phyloP scores from a whole-genome alignment of 345 rosid species.

The Hibiscus trionum region DNA sequence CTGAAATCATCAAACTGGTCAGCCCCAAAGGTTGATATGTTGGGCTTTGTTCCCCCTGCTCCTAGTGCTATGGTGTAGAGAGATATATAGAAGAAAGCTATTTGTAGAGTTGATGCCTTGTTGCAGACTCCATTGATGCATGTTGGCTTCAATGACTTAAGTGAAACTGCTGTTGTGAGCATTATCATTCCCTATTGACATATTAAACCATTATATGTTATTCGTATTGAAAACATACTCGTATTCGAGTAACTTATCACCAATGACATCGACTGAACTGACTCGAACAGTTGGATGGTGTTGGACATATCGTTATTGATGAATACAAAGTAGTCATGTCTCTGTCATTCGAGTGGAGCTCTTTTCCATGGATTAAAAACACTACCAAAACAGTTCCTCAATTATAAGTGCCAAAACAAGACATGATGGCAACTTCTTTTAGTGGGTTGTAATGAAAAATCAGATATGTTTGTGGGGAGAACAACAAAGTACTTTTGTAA shows the following conservation, averaged over 20 bases:
- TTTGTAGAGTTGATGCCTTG: conserved; percentile 62
- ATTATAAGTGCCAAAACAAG: conserved; percentile 9
- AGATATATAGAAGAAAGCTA: conserved; percentile 59
- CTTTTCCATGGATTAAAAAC: no score
- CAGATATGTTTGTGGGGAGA: conserved; percentile 12
- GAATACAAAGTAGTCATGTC: no score
- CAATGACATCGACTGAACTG: no score
- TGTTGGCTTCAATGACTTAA: conserved; percentile 53
- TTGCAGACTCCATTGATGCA: conserved; percentile 61
- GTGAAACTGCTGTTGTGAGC: conserved; percentile 71
- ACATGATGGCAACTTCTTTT: conserved; percentile 7
- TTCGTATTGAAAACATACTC: no score
- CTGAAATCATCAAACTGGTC: conserved; percentile 83
- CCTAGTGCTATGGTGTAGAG: conserved; percentile 77
- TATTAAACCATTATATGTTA: background rate
- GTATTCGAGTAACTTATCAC: no score
- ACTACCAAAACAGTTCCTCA: background rate
- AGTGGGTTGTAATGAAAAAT: conserved; percentile 16
- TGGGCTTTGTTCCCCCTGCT: conserved; percentile 88
- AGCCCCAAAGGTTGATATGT: conserved; percentile 89
- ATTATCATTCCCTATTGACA: conserved; percentile 70
- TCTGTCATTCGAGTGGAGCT: no score
- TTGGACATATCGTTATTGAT: no score
- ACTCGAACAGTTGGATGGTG: no score
- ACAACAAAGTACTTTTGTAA: background rate